Evolutionary conservation across 805 yeast genomes (phyloP).

Genomic region (Zygosaccharomyces bisporus): DNA sequence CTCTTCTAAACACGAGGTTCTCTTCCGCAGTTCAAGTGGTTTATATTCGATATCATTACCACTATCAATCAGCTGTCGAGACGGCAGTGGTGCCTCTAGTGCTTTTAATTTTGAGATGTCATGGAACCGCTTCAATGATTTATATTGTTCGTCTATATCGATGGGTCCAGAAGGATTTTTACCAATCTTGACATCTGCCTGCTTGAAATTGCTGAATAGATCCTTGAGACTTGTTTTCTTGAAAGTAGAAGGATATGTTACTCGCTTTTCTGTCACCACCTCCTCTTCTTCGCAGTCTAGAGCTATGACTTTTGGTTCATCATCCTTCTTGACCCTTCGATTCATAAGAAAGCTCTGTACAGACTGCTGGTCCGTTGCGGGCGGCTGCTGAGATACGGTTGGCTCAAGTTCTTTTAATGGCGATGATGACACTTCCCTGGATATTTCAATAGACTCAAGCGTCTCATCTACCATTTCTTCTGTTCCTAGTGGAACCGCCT

Average conservation of each 20-base stretch:
- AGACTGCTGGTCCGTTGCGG: conserved; percentile 13
- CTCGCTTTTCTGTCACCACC: conserved; percentile 7
- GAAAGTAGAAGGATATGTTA: conserved; percentile 16
- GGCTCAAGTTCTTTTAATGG: conserved; percentile 9
- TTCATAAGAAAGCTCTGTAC: conserved; percentile 23
- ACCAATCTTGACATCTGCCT: conserved; percentile 5
- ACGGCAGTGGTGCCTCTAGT: conserved; percentile 24
- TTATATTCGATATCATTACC: conserved; percentile 7
- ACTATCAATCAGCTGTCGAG: conserved; percentile 16
- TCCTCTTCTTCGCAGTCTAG: conserved; percentile 18
- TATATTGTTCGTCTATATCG: conserved; percentile 1
- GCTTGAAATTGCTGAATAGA: conserved; percentile 20
- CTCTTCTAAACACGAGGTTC: background rate
- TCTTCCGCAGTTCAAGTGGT: background rate
- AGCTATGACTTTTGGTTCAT: conserved; percentile 14
- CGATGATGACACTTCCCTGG: conserved; percentile 12
- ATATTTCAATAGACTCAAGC: conserved; percentile 10
- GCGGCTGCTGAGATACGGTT: conserved; percentile 2
- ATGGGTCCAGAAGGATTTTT: conserved; percentile 1
- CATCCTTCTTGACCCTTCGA: conserved; percentile 7
- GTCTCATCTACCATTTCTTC: conserved; percentile 5
- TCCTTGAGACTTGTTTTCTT: conserved; percentile 28
- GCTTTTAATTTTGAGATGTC: conserved; percentile 19
- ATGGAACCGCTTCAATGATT: conserved; percentile 16
- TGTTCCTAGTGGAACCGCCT: background rate